A percentile compares a stretch with the other conserved stretches of the same genome.
Conservation (phyloP, 139 green algal genomes). For the Chlorella ohadii region DNA sequence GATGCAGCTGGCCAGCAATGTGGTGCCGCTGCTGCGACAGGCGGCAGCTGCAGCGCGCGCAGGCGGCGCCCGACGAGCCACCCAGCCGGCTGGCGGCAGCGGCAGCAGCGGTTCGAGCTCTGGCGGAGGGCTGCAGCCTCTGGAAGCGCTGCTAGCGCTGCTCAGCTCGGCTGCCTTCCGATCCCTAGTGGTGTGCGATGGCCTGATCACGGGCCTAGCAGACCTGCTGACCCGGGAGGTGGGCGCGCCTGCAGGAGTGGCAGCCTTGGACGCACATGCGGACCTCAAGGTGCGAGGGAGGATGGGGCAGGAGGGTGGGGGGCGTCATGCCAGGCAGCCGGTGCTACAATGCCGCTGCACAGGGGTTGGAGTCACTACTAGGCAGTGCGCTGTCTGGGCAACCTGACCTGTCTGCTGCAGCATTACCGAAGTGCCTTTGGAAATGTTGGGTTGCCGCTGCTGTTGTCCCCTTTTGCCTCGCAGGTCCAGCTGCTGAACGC, state of each 20-base stretch:
- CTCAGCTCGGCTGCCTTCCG: constrained; percentile 68
- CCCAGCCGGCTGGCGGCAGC: not conserved
- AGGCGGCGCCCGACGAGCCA: not conserved
- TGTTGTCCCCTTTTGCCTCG: too few relatives aligned
- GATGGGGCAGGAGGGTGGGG: too few relatives aligned
- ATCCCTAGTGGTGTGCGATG: constrained; percentile 46
- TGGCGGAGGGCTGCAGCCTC: constrained; percentile 38
- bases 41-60: not conserved
- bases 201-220: constrained; percentile 64
- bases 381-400: too few relatives aligned
- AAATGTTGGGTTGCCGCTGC: too few relatives aligned
- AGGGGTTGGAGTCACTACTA: too few relatives aligned
- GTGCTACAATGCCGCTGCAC: too few relatives aligned
- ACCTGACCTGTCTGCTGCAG: too few relatives aligned
- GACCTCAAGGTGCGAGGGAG: constrained; percentile 30
- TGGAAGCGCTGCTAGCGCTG: constrained; percentile 73
- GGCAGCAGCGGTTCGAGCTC: not conserved
- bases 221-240: constrained; percentile 48
- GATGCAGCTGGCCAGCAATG: constrained; percentile 6
- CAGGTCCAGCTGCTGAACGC: constrained; percentile 64
- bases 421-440: too few relatives aligned
- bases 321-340: too few relatives aligned
- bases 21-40: constrained; percentile 20
- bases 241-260: not conserved
- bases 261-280: not conserved